phyloP scores from a whole-genome alignment of 2,329 filamentous ascomycete genomes.

The Cladorrhinum sp. region DNA sequence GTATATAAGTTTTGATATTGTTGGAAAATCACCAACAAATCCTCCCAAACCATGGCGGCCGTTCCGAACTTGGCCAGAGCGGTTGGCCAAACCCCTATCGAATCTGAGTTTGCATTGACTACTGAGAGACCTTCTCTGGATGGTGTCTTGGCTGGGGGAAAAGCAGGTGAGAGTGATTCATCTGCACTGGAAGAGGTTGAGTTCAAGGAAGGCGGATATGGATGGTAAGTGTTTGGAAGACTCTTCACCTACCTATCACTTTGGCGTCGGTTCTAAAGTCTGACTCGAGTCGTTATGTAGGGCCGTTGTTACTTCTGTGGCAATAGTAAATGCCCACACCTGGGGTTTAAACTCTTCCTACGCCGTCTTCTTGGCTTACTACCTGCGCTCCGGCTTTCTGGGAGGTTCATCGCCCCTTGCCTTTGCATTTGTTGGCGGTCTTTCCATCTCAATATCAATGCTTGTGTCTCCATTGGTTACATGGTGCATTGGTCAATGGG shows the following conservation, averaged over 20 bases:
- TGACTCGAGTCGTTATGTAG: slow-evolving; percentile 25
- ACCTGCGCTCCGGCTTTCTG: slow-evolving; percentile 57
- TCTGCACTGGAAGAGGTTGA: slow-evolving; percentile 32
- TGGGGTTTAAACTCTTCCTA: slow-evolving; percentile 72
- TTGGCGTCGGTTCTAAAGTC: neutral
- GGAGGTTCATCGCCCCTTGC: slow-evolving; percentile 61
- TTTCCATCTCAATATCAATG: slow-evolving; percentile 62
- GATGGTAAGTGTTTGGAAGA: slow-evolving; percentile 44
- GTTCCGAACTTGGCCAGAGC: neutral
- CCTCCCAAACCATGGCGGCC: neutral
- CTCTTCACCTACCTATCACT: neutral
- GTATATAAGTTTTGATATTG: neutral
- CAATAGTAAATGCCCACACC: slow-evolving; percentile 43
- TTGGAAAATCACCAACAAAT: neutral
- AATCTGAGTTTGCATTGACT: neutral
- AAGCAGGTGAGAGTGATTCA: slow-evolving; percentile 24
- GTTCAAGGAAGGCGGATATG: slow-evolving; percentile 57
- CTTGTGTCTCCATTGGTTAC: slow-evolving; percentile 68
- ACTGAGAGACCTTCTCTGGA: neutral
- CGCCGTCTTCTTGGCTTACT: slow-evolving; percentile 56
- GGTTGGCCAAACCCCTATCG: neutral
- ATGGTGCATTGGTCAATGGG: slow-evolving; percentile 55
- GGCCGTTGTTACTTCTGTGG: slow-evolving; percentile 42
- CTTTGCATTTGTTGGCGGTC: slow-evolving; percentile 74
- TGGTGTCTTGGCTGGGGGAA: neutral